Evolutionary conservation across 495 filamentous ascomycete genomes (phyloP).

Genomic region (Talaromyces ruber): DNA sequence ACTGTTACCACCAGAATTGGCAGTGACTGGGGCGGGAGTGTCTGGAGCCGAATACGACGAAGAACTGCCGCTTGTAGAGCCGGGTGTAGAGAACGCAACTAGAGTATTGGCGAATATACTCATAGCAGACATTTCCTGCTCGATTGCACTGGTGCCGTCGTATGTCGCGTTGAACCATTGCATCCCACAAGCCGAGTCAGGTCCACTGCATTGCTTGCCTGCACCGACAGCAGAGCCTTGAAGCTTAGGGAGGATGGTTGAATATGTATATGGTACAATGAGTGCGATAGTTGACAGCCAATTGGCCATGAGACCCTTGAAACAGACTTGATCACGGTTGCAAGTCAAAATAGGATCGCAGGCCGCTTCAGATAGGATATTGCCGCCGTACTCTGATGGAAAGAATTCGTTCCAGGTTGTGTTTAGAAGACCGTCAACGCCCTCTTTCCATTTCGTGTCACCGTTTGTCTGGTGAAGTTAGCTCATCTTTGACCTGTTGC

Average conservation of each 20-base stretch:
- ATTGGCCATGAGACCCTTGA: conserved; percentile 67
- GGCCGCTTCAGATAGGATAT: conserved; percentile 57
- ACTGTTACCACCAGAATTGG: conserved; percentile 55
- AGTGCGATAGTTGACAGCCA: conserved; percentile 61
- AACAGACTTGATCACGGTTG: conserved; percentile 60
- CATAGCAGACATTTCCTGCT: conserved; percentile 52
- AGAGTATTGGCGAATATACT: conserved; percentile 48
- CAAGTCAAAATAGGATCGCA: conserved; percentile 61
- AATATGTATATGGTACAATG: conserved; percentile 54
- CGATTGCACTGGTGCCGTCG: conserved; percentile 42
- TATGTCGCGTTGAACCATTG: conserved; percentile 39
- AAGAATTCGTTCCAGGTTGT: conserved; percentile 37
- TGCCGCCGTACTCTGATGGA: conserved; percentile 44
- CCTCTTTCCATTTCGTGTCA: conserved; percentile 44
- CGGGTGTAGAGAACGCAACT: conserved; percentile 29
- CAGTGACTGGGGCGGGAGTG: conserved; percentile 42
- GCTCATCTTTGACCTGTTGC: background rate
- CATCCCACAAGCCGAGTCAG: conserved; percentile 44
- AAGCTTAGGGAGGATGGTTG: conserved; percentile 49
- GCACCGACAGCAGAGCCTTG: conserved; percentile 49
- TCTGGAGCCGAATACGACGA: conserved; percentile 2
- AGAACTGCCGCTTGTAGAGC: background rate
- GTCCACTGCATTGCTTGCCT: conserved; percentile 48
- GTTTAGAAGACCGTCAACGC: conserved; percentile 46
- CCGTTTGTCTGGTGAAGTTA: conserved; percentile 29